Percentiles rank a stretch among this genome's conserved stretches.
phyloP scores from a whole-genome alignment of 331 rosid species.

The Malus hybrid region DNA sequence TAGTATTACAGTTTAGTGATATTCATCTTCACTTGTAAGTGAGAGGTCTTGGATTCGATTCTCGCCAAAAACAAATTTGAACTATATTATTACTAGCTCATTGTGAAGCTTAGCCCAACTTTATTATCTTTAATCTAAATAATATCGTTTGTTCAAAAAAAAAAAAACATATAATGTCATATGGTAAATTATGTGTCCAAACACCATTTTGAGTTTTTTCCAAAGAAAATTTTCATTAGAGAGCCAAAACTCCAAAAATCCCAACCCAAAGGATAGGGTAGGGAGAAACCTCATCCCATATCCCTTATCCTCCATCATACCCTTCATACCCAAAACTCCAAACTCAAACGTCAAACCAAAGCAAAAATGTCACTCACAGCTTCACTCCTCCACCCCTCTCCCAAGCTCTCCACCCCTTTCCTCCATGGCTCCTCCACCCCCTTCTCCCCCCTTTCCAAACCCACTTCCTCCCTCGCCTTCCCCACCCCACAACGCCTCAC shows the following conservation, averaged over 20 bases:
- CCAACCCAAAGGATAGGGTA: background rate
- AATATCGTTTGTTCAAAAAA: too few relatives aligned
- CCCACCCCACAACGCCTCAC: constrained; percentile 13
- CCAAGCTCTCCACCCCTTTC: constrained; percentile 53
- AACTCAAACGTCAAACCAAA: background rate
- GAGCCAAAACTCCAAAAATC: background rate
- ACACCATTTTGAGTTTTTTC: background rate
- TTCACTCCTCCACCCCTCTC: constrained; percentile 56
- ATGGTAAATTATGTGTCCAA: background rate
- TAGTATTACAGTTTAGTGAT: too few relatives aligned
- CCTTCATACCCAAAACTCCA: background rate
- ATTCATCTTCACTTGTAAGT: too few relatives aligned
- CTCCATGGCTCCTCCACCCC: constrained; percentile 48
- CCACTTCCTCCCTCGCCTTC: constrained; percentile 23
- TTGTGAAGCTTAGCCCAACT: too few relatives aligned
- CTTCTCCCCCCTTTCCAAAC: constrained; percentile 41
- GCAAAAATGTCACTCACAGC: constrained; percentile 25
- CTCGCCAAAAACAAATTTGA: too few relatives aligned
- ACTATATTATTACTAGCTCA: too few relatives aligned
- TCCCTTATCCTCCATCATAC: background rate
- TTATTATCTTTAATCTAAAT: accelerated
- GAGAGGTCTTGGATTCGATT: too few relatives aligned
- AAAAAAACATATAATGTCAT: too few relatives aligned
- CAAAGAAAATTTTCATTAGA: background rate
- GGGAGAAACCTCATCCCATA: background rate